Evolutionary conservation across 495 filamentous ascomycete species (phyloP), one percentile per base, ranked within the genome.

Genomic region (Evernia prunastri): DNA sequence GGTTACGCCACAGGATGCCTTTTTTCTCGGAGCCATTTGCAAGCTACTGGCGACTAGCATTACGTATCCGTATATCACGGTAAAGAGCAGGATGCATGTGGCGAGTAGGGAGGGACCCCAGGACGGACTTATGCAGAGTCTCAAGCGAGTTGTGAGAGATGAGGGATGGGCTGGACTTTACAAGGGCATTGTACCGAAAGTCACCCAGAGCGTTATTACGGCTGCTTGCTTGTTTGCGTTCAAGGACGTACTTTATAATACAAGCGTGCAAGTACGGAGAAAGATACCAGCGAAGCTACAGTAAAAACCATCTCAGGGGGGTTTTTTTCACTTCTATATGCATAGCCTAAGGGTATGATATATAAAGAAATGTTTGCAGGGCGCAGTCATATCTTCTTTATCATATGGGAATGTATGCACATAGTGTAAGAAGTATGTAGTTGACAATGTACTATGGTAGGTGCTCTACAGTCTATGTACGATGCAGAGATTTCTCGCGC

Each of bases 31-130:
- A 59, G 94, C 94, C 13, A 70, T 97, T 11, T 94, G 95, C 66
- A 99, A 99, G 80, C 80, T 99, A 60, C 80, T 96, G 61, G 95
- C 94, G 27, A 99, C 94, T 13, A 86, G 80, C 31, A 88, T 97
- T 66, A 99, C 94, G 17, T 99, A 99, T 73, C 94, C 94, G 27
- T 99, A 99, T 66, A 97, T 97, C 73, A 97, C 94, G 1, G 86
- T 99, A 60, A 99, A 99, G 84, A 93, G 91, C 72, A 83, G 86
- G 66, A 94, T 95, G 90, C 94, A 99, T 76, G 89, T 99, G 49
- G 92, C 91, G 27, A 84, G 80, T 68, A 82, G 81, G 63, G 82
- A 85, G 66, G 80, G 79, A 8, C 81, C 80, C 7, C 87, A 86
- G 71, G 85, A 90, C 75, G 86, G 85, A 65, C 84, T 97, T 80